Evolutionary conservation across 208 protist genomes (phyloP), one percentile per base, ranked within the genome.

Genomic region (Balamuthia mandrillaris): DNA sequence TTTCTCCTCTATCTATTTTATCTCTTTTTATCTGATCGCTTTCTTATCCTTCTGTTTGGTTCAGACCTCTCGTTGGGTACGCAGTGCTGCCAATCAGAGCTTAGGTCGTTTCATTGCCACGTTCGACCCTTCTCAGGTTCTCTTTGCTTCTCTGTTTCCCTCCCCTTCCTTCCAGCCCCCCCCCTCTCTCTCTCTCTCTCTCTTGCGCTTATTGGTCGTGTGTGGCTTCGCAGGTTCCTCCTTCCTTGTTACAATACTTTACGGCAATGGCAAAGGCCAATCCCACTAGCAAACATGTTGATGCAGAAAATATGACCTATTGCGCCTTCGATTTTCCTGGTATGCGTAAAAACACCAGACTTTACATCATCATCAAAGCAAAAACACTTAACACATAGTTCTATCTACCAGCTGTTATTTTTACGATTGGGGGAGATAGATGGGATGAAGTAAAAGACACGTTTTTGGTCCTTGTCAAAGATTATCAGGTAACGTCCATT

Each of bases 251-350:
- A 81, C 88, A 94, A 75, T 90, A 93, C 33, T 98, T 95, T 86
- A 96, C 92, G 4, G 93, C 96, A 56, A 98, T 98, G 96, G 95
- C 95, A 7, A 94, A 95, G 58, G 89, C 96, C 74, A 90, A 91
- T 14, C 95, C 95, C 58, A 95, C 88, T 45, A 88, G 41, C 41
- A 74, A 54, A 68, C 84, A 91, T 56, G 92, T 90, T 29, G 96
- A 98, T 51, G 91, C 88, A 29, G 95, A 97, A 52, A 90, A 96
- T 39, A 92, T 92, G 66, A 95, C 95, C 74, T 96, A 95, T 86
- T 98, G 96, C 87, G 96, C 96, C 31, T 97, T 94, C 87, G 95
- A 91, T 61, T 97, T 98, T 77, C 96, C 96, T 27, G 58, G 58
- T 65, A 65, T 27, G n/a, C 16, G 47, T 54, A 21, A n/a, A n/a